Conservation (phyloP, 805 yeast species). For the Lachancea nothofagi region DNA sequence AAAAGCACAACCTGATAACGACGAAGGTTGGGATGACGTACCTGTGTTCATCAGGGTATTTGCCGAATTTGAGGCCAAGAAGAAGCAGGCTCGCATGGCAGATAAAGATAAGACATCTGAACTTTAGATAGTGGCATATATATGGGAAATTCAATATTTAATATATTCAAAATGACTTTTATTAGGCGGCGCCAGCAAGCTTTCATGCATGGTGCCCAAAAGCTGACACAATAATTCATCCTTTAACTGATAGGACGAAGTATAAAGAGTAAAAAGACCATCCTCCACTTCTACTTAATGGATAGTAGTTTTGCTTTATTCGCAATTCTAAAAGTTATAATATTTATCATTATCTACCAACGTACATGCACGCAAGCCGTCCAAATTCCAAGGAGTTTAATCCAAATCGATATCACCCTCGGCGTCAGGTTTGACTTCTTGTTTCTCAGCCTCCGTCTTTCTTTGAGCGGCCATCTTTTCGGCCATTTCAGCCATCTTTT, state of each 20-base stretch:
- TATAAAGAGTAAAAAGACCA: no score
- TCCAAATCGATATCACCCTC: slow-evolving; percentile 40
- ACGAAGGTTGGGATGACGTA: slow-evolving; percentile 51
- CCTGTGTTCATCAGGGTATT: slow-evolving; percentile 76
- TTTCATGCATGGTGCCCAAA: no score
- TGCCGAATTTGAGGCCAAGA: slow-evolving; percentile 71
- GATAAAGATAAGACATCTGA: no score
- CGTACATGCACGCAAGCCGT: slow-evolving; percentile 5
- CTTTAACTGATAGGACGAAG: no score
- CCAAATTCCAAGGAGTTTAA: slow-evolving; percentile 11
- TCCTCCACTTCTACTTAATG: no score
- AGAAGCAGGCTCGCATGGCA: slow-evolving; percentile 34
- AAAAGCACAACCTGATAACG: slow-evolving; percentile 32
- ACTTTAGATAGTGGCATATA: no score
- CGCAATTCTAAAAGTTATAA: slow-evolving; percentile 6
- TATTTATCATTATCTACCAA: slow-evolving; percentile 11
- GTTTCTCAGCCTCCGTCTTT: slow-evolving; percentile 44
- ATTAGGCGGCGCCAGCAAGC: no score
- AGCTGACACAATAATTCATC: no score
- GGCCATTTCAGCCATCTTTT: slow-evolving; percentile 75
- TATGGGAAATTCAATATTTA: no score
- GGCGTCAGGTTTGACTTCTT: slow-evolving; percentile 28
- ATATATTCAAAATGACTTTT: no score
- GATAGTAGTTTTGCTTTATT: no score
- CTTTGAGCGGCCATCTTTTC: slow-evolving; percentile 77